Base-by-base conservation (phyloP, 805 yeast genomes). In the Candida rishiriensis region DNA sequence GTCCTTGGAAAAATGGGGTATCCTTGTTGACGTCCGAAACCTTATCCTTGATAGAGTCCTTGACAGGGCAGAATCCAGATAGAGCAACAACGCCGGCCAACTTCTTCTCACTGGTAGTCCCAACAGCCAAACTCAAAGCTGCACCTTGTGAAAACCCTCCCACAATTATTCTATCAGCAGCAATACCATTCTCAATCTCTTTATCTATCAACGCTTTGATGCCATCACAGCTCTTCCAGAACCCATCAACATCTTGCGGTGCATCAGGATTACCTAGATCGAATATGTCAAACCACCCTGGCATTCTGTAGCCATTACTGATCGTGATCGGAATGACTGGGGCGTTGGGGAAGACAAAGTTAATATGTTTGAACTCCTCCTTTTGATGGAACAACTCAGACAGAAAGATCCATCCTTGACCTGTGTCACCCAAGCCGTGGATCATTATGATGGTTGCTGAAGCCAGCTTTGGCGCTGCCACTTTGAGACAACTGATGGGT, bases 111-210 rank as follows among this genome's bases (percentile, higher is more conserved):
- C 73, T 61, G 10, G 74, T 63, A 0, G 82, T 69, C 17, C 78
- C 70, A 13, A 83, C 60, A 17, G 86, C 88, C 47, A 86, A 67
- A 1, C 93, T 68, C 10, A 91, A 48, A 1, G 95, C 89, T 39
- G 88, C 95, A 43, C 99, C 99, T 66, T 93, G 99, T 4, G 95
- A 84, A 61, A 93, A 93, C 0, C 99, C 99, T 31, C 98, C 98
- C 45, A 93, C 70, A n/a, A 93, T 69, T 38, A 93, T 85, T 42
- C 85, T 77, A 14, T 78, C 79, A 0, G 84, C 70, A 3, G 77
- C 72, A 31, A 85, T 74, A 10, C 83, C 79, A 7, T 55, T 53
- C 9, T 74, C 76, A 13, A 76, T 67, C 52, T 83, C 80, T 43
- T 79, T 79, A 16, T 73, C 61, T 36, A 85, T 70, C 50, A 73